These are phyloP conservation scores for Aspergillus nomiae DNA, from an alignment of 2,329 filamentous ascomycete species.

Conservation along the genomic window DNA sequence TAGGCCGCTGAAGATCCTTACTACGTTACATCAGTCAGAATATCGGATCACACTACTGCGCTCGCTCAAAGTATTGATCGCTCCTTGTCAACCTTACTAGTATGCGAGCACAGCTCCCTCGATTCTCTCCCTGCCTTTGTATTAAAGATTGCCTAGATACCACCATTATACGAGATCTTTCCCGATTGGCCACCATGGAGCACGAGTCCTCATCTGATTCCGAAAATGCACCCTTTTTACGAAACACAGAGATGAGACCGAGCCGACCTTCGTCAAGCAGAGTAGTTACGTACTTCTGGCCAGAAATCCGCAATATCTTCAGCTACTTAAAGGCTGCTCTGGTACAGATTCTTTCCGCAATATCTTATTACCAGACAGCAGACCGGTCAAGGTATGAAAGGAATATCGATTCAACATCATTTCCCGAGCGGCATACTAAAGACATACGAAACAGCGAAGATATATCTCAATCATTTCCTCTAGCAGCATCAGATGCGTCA, in stretches of 20 bases:
- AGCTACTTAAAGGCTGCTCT: not conserved
- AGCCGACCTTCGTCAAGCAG: not conserved
- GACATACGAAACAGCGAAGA: not conserved
- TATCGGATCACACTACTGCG: too few relatives aligned
- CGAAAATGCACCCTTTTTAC: not conserved
- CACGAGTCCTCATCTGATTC: not conserved
- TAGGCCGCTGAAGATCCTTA: too few relatives aligned
- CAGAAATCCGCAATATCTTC: not conserved
- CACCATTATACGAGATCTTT: too few relatives aligned
- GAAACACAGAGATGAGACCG: not conserved
- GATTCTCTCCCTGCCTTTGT: too few relatives aligned
- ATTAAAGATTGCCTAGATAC: too few relatives aligned
- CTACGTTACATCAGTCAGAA: too few relatives aligned
- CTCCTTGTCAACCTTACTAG: not conserved
- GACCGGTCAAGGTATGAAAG: not conserved
- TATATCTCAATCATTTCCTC: not conserved
- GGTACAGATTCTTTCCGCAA: not conserved
- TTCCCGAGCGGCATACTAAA: not conserved
- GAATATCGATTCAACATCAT: not conserved
- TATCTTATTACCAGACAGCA: not conserved
- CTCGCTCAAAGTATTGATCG: not conserved
- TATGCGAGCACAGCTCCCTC: too few relatives aligned
- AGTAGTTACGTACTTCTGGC: not conserved
- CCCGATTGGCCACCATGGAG: not conserved
- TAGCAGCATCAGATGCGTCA: not conserved